Conservation (phyloP, 2,329 filamentous ascomycete genomes). For the Podosphaera xanthii region DNA sequence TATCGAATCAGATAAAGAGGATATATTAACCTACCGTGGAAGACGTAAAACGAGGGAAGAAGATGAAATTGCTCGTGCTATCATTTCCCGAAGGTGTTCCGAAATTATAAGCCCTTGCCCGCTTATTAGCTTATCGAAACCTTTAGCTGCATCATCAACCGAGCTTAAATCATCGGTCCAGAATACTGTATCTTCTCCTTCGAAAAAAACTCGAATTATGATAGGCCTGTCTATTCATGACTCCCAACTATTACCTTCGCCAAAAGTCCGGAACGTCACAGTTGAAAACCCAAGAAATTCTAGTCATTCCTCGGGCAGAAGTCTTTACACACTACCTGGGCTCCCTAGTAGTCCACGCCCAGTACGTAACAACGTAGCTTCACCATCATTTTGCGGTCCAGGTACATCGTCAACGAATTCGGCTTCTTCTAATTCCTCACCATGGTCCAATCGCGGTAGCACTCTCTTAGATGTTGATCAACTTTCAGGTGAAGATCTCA, state of each 20-base stretch:
- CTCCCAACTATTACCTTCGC: not conserved
- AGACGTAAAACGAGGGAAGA: conserved; percentile 70
- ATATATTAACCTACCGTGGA: conserved; percentile 48
- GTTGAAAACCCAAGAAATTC: not conserved
- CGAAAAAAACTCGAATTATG: not conserved
- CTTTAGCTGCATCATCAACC: not conserved
- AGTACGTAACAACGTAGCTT: not conserved
- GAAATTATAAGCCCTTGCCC: conserved; percentile 42
- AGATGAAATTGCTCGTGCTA: conserved; percentile 58
- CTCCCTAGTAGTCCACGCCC: not conserved
- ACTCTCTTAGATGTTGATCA: not conserved
- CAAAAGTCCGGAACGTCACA: no score
- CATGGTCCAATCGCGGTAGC: not conserved
- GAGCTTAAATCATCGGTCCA: not conserved
- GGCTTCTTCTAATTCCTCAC: not conserved
- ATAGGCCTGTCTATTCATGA: not conserved
- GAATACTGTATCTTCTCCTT: no score
- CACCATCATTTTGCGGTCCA: not conserved
- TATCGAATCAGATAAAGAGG: conserved; percentile 62
- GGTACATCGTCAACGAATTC: not conserved
- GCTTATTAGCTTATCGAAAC: conserved; percentile 9
- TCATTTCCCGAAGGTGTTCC: conserved; percentile 40
- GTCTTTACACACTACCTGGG: not conserved
- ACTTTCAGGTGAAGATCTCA: not conserved
- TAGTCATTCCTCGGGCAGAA: not conserved